These are phyloP conservation scores for Testicularia cyperi DNA, from an alignment of 1,284 basidiomycete species.

Conservation along the genomic window DNA sequence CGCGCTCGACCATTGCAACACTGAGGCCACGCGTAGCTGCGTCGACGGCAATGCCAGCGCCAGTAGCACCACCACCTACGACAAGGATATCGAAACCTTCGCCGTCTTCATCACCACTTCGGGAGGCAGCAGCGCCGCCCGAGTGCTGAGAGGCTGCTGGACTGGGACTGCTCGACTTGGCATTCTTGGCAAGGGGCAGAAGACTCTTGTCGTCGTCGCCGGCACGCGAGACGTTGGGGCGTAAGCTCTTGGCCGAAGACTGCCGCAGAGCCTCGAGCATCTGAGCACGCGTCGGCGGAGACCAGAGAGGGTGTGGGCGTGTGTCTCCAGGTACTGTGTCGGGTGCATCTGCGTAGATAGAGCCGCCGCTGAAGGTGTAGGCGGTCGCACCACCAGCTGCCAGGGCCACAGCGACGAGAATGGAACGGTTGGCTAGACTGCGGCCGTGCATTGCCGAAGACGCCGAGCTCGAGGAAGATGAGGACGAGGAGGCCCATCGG, in stretches of 20 bases:
- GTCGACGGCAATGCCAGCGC: conserved; percentile 89
- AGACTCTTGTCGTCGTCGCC: conserved; percentile 38
- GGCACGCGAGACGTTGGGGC: conserved; percentile 42
- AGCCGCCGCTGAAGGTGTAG: conserved; percentile 14
- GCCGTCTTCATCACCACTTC: conserved; percentile 39
- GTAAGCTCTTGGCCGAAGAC: conserved; percentile 45
- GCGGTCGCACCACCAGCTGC: conserved; percentile 29
- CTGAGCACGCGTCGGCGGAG: conserved; percentile 56
- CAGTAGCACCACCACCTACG: conserved; percentile 87
- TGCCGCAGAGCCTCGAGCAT: conserved; percentile 58
- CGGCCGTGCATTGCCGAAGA: conserved; percentile 13
- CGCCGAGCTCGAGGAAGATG: conserved; percentile 18
- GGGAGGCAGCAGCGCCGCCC: conserved; percentile 10
- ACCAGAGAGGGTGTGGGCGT: conserved; percentile 54
- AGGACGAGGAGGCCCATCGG: conserved; percentile 32
- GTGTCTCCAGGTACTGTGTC: conserved; percentile 44
- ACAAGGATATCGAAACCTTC: conserved; percentile 70
- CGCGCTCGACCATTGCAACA: conserved; percentile 88
- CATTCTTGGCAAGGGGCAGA: conserved; percentile 34
- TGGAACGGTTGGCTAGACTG: conserved; percentile 9
- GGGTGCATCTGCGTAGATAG: conserved; percentile 33
- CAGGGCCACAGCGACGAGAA: conserved; percentile 16
- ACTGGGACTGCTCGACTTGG: conserved; percentile 45
- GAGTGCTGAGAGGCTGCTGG: conserved; percentile 43
- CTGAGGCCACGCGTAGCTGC: conserved; percentile 87